phyloP scores from a whole-genome alignment of 1,284 basidiomycete species.

The Pascua sp. region DNA sequence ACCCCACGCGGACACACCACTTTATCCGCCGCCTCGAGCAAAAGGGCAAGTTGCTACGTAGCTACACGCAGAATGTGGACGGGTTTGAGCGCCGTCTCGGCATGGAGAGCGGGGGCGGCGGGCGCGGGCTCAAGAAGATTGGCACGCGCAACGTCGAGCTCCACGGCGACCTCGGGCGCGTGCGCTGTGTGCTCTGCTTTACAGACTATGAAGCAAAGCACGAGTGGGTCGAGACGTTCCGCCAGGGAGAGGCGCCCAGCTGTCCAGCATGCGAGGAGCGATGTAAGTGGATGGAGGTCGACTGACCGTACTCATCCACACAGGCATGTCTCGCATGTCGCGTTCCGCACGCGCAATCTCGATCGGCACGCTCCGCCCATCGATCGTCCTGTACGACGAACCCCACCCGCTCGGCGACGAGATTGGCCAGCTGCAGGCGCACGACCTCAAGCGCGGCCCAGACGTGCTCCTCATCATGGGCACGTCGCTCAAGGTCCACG shows the following conservation, averaged over 20 bases:
- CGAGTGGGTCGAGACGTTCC: conserved; percentile 62
- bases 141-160: conserved; percentile 80
- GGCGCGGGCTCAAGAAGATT: conserved; percentile 55
- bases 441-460: conserved; percentile 70
- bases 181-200: conserved; percentile 77
- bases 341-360: conserved; percentile 73
- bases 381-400: conserved; percentile 87
- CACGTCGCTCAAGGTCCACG: conserved; percentile 89
- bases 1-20: conserved; percentile 77
- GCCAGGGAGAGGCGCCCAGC: conserved; percentile 66
- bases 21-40: conserved; percentile 80
- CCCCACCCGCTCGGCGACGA: conserved; percentile 80
- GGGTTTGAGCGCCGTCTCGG: conserved; percentile 81
- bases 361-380: conserved; percentile 74
- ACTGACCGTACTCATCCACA: conserved; percentile 2
- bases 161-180: conserved; percentile 86
- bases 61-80: conserved; percentile 95
- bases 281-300: conserved; percentile 57
- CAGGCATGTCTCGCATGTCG: conserved; percentile 71
- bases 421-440: conserved; percentile 70
- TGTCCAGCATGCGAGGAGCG: conserved; percentile 76
- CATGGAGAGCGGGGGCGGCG: conserved; percentile 62
- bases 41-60: conserved; percentile 79
- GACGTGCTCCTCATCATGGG: conserved; percentile 94
- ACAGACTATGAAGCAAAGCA: conserved; percentile 65